Conservation (phyloP, 2,329 filamentous ascomycete species). For the Fusarium aywerte region DNA sequence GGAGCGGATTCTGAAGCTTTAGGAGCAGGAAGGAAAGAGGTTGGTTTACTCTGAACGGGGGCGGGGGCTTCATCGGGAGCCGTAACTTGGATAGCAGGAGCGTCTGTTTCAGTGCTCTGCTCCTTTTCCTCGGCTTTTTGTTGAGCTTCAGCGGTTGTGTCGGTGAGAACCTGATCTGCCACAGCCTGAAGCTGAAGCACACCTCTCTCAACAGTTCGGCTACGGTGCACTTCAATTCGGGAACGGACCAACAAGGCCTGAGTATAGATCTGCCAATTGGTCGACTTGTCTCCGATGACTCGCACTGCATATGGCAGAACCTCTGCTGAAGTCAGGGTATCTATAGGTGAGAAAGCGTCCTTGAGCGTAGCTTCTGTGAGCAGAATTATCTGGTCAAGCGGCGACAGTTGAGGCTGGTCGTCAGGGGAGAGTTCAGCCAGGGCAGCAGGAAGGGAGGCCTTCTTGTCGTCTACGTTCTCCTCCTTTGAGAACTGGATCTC, state of each 20-base stretch:
- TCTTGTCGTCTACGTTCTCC: slow-evolving; percentile 52
- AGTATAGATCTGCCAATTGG: slow-evolving; percentile 98
- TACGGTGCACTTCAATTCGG: slow-evolving; percentile 87
- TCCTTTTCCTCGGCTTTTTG: slow-evolving; percentile 44
- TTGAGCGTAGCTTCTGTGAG: slow-evolving; percentile 89
- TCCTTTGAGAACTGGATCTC: slow-evolving; percentile 80
- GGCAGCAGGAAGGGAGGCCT: slow-evolving; percentile 63
- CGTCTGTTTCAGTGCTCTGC: slow-evolving; percentile 45
- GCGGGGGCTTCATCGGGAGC: slow-evolving; percentile 49
- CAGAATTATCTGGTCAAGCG: slow-evolving; percentile 90
- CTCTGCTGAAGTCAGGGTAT: slow-evolving; percentile 91
- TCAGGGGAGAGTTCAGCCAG: slow-evolving; percentile 77
- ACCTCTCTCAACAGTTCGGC: slow-evolving; percentile 87
- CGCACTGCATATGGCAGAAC: slow-evolving; percentile 90
- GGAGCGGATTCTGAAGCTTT: slow-evolving; percentile 82
- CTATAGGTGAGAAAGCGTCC: slow-evolving; percentile 83
- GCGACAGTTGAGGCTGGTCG: slow-evolving; percentile 81
- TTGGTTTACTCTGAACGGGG: slow-evolving; percentile 59
- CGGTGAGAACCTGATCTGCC: slow-evolving; percentile 92
- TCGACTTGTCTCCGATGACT: slow-evolving; percentile 86
- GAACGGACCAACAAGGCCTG: slow-evolving; percentile 91
- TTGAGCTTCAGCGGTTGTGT: slow-evolving; percentile 65
- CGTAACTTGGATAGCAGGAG: slow-evolving; percentile 61
- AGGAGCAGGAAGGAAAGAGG: slow-evolving; percentile 83
- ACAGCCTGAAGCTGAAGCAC: slow-evolving; percentile 94